phyloP scores from a whole-genome alignment of 768 basidiomycete species.

The Amanita muscaria region DNA sequence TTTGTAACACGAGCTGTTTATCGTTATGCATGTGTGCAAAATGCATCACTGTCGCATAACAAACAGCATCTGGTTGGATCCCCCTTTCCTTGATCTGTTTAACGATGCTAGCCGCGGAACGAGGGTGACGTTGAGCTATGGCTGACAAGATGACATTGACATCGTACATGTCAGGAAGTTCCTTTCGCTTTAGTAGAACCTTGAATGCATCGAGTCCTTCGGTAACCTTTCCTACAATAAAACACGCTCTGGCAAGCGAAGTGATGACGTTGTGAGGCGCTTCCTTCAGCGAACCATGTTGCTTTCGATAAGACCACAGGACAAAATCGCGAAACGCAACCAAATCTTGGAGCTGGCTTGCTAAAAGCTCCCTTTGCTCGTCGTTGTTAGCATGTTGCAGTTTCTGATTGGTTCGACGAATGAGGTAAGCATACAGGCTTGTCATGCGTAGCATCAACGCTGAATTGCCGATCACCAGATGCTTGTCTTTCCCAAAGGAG shows the following conservation, averaged over 20 bases:
- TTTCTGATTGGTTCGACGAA: conserved; percentile 14
- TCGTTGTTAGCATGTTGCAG: conserved; percentile 2
- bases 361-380: conserved; percentile 9
- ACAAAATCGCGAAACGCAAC: conserved; percentile 36
- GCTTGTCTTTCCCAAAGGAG: conserved; percentile 30
- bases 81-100: conserved; percentile 40
- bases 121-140: conserved; percentile 41
- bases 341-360: conserved; percentile 17
- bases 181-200: conserved; percentile 35
- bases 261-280: conserved; percentile 46
- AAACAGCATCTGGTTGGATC: conserved; percentile 41
- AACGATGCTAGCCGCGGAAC: conserved; percentile 37
- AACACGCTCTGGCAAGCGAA: conserved; percentile 53
- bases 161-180: conserved; percentile 55
- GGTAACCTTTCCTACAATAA: conserved; percentile 40
- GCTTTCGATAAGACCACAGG: conserved; percentile 31
- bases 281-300: conserved; percentile 36
- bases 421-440: conserved; percentile 32
- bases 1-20: conserved; percentile 29
- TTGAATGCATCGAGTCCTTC: conserved; percentile 42
- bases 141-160: conserved; percentile 54
- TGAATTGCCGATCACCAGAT: conserved; percentile 35
- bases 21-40: conserved; percentile 41
- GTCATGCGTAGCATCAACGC: conserved; percentile 41
- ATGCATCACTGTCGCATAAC: conserved; percentile 57